Evolutionary conservation across 2,329 filamentous ascomycete species (phyloP).

Genomic region (Colletotrichum gloeosporioides): DNA sequence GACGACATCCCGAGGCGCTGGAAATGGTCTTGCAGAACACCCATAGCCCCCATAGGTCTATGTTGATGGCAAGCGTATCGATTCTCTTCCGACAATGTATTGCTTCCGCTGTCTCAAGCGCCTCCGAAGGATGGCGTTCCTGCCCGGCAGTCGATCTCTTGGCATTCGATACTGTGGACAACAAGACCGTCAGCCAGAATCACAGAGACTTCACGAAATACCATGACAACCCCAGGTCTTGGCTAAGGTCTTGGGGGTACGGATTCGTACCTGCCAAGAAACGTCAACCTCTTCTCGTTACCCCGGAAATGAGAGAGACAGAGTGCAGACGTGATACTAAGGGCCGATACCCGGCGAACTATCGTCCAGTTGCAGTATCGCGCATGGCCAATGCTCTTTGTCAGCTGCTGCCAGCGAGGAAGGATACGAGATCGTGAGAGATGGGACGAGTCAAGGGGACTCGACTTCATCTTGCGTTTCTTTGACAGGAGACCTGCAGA

Average conservation of each 20-base stretch:
- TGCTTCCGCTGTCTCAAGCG: not conserved
- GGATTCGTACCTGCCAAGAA: not conserved
- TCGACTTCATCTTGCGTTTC: not conserved
- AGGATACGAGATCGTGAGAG: not conserved
- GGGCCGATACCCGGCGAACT: not conserved
- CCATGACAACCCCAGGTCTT: not conserved
- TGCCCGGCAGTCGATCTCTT: not conserved
- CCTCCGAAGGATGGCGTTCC: not conserved
- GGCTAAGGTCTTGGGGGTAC: not conserved
- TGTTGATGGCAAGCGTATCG: not conserved
- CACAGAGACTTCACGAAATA: not conserved
- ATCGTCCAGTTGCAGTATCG: not conserved
- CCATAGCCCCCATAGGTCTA: not conserved
- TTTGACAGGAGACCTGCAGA: not conserved
- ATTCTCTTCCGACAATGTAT: not conserved
- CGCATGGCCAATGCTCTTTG: not conserved
- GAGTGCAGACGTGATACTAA: not conserved
- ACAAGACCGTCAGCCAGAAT: not conserved
- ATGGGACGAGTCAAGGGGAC: conserved; percentile 13
- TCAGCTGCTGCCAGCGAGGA: not conserved
- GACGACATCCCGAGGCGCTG: not conserved
- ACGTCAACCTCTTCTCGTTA: not conserved
- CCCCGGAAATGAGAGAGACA: not conserved
- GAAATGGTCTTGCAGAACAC: not conserved
- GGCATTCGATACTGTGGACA: not conserved